Evolutionary conservation across 495 filamentous ascomycete species (phyloP).

Genomic region (Penicillium dipodomyicola): DNA sequence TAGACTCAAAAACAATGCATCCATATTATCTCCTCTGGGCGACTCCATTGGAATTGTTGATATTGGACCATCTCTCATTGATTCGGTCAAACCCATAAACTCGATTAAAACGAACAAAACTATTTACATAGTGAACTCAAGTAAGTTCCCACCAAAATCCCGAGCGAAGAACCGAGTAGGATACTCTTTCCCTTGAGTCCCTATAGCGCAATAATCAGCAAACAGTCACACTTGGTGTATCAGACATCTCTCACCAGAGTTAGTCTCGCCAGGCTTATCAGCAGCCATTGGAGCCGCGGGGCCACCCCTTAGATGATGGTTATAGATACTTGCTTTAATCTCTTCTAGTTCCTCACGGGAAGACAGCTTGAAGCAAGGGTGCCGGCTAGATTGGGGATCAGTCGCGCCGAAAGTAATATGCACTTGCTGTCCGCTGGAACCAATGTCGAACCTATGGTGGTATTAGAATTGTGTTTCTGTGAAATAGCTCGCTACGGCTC

Average conservation of each 20-base stretch:
- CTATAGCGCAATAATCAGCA: slow-evolving; percentile 25
- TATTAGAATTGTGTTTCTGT: background rate
- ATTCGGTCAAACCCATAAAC: background rate
- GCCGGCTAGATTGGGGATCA: slow-evolving; percentile 44
- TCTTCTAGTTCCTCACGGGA: slow-evolving; percentile 44
- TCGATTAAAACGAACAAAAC: background rate
- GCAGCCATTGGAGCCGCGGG: slow-evolving; percentile 50
- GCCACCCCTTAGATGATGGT: slow-evolving; percentile 50
- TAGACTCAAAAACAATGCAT: too few relatives aligned
- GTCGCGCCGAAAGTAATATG: slow-evolving; percentile 55
- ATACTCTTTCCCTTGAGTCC: slow-evolving; percentile 55
- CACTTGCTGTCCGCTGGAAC: slow-evolving; percentile 55
- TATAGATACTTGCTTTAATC: slow-evolving; percentile 51
- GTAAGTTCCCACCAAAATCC: slow-evolving; percentile 60
- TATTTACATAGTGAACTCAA: slow-evolving; percentile 57
- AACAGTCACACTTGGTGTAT: background rate
- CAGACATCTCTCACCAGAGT: slow-evolving; percentile 44
- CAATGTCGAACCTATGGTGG: slow-evolving; percentile 53
- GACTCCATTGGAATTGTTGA: too few relatives aligned
- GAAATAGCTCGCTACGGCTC: background rate
- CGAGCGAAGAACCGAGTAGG: slow-evolving; percentile 61
- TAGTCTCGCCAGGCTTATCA: slow-evolving; percentile 53
- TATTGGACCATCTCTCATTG: background rate
- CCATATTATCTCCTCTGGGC: too few relatives aligned
- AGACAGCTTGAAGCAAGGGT: slow-evolving; percentile 57